Evolutionary conservation across 2,329 filamentous ascomycete species (phyloP).

Genomic region (Pseudogymnoascus sp.): DNA sequence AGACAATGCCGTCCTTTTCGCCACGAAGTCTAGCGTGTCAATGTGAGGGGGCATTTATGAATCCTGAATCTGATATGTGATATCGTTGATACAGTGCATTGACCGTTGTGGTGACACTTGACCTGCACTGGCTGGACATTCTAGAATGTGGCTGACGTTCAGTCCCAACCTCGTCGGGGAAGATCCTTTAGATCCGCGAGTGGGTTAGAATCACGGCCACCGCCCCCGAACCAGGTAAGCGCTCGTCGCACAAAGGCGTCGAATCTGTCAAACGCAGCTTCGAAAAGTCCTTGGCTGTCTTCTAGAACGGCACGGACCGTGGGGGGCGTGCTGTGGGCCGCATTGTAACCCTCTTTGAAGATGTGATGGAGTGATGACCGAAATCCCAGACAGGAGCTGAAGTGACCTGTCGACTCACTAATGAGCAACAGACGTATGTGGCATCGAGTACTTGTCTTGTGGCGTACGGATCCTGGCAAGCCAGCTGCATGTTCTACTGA

Average conservation of each 20-base stretch:
- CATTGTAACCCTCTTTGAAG: neutral
- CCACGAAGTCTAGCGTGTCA: neutral
- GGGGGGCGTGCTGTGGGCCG: neutral
- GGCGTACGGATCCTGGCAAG: neutral
- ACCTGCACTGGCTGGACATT: neutral
- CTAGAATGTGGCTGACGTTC: slow-evolving; percentile 2
- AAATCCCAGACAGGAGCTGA: neutral
- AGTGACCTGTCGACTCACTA: neutral
- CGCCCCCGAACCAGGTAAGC: neutral
- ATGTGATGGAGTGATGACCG: neutral
- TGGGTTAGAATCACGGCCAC: neutral
- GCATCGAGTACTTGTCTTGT: neutral
- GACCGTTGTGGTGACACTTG: neutral
- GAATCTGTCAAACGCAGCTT: neutral
- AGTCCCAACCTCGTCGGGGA: neutral
- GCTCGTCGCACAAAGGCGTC: neutral
- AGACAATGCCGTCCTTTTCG: neutral
- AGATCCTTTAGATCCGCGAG: neutral
- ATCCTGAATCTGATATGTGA: neutral
- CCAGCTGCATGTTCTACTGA: neutral
- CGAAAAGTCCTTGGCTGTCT: neutral
- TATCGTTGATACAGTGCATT: neutral
- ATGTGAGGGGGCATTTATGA: neutral
- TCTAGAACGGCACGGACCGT: slow-evolving; percentile 4
- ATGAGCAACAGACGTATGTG: neutral